phyloP scores from a whole-genome alignment of 1,284 basidiomycete genomes.

The Ganoderma boninense region DNA sequence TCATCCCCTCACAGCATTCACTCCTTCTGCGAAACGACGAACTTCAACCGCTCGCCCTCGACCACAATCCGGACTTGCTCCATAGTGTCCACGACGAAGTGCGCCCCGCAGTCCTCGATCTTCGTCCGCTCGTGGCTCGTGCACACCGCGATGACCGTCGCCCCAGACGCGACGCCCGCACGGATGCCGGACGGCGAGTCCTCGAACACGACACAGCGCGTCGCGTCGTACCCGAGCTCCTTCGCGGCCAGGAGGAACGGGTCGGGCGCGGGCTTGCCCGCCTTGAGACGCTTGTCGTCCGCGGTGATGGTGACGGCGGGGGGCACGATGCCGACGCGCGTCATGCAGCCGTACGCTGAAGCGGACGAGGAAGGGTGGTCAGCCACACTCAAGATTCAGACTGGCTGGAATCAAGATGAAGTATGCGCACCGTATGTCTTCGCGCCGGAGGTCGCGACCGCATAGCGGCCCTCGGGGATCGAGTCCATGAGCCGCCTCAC shows the following conservation, averaged over 20 bases:
- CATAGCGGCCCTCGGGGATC: conserved; percentile 72
- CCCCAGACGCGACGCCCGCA: conserved; percentile 76
- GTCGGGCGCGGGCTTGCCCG: conserved; percentile 75
- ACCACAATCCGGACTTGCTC: conserved; percentile 56
- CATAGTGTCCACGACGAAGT: conserved; percentile 71
- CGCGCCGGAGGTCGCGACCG: conserved; percentile 81
- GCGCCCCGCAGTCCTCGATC: too few species aligned
- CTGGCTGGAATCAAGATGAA: conserved; percentile 23
- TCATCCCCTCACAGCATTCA: too few species aligned
- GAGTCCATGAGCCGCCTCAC: conserved; percentile 65
- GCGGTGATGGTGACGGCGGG: conserved; percentile 82
- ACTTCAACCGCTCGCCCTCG: conserved; percentile 51
- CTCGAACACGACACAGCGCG: conserved; percentile 75
- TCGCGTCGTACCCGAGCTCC: conserved; percentile 70
- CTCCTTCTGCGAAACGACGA: conserved; percentile 31
- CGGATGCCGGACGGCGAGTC: conserved; percentile 79
- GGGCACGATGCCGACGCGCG: conserved; percentile 76
- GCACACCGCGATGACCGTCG: too few species aligned
- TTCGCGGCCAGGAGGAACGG: conserved; percentile 80
- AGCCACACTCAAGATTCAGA: too few species aligned
- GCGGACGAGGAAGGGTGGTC: too few species aligned
- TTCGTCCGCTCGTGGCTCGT: too few species aligned
- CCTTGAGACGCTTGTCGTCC: conserved; percentile 74
- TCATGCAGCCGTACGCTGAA: conserved; percentile 78
- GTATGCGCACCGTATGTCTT: conserved; percentile 75